Evolutionary conservation across 805 yeast species (phyloP).

Genomic region (Starmerella apis): DNA sequence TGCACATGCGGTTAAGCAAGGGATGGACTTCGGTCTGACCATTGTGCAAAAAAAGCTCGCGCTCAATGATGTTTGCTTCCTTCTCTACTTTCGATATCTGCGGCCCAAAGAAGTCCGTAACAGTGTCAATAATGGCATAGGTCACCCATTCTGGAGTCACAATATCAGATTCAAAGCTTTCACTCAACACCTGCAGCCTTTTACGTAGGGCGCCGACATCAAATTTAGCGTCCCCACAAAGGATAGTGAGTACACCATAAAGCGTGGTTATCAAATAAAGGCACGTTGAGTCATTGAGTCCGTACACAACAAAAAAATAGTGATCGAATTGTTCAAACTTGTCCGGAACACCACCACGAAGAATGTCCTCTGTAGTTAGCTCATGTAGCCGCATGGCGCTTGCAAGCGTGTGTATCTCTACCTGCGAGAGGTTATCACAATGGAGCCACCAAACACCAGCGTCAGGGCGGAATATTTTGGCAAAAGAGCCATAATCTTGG

Average conservation of each 20-base stretch:
- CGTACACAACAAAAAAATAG: constrained; percentile 2
- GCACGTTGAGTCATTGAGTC: neutral
- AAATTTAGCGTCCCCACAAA: neutral
- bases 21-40: constrained; percentile 3
- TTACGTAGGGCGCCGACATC: neutral
- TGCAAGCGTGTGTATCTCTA: neutral
- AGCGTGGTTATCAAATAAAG: neutral
- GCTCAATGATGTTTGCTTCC: constrained; percentile 7
- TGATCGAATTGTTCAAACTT: constrained; percentile 6
- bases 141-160: constrained; percentile 4
- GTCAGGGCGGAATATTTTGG: neutral
- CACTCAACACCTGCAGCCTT: constrained; percentile 1
- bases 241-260: neutral
- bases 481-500: neutral
- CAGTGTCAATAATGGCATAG: constrained; percentile 3
- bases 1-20: constrained; percentile 4
- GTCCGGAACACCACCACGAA: neutral
- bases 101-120: constrained; percentile 4
- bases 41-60: constrained; percentile 5
- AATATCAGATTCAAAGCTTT: neutral
- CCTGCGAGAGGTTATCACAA: neutral
- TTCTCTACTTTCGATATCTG: neutral
- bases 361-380: constrained; percentile 6
- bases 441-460: constrained; percentile 10
- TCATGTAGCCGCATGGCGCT: constrained; percentile 2